These are phyloP conservation scores for Dentipellis fragilis DNA, from an alignment of 768 basidiomycete genomes.

Conservation along the genomic window DNA sequence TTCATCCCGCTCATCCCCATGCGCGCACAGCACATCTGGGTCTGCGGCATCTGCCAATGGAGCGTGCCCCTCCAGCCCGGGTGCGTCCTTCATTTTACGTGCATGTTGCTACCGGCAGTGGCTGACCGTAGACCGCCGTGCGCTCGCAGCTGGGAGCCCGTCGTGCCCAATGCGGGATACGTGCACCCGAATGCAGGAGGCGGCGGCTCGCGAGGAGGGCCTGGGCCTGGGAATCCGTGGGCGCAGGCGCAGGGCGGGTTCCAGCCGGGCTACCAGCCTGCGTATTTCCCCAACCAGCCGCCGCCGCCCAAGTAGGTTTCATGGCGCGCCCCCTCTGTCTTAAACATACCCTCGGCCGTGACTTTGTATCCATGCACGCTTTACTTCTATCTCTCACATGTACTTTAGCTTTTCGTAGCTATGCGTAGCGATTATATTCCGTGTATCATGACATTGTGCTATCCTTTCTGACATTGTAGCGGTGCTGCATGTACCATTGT, in stretches of 20 bases:
- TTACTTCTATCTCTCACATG: not conserved
- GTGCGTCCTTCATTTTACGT: too few relatives aligned
- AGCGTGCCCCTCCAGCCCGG: conserved; percentile 38
- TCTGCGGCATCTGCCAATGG: conserved; percentile 67
- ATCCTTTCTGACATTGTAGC: not conserved
- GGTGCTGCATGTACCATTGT: not conserved
- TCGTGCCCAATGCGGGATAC: conserved; percentile 7
- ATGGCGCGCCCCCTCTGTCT: not conserved
- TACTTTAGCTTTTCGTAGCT: not conserved
- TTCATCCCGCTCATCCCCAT: conserved; percentile 65
- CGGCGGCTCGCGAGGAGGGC: not conserved
- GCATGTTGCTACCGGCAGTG: not conserved
- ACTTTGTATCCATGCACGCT: not conserved
- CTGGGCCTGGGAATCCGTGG: not conserved
- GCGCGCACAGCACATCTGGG: conserved; percentile 51
- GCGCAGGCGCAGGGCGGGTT: conserved; percentile 6
- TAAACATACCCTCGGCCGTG: not conserved
- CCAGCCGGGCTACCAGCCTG: conserved; percentile 21
- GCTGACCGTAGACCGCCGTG: too few relatives aligned
- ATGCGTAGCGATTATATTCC: not conserved
- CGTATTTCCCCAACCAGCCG: conserved; percentile 27
- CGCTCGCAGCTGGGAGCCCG: conserved; percentile 18
- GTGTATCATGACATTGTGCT: not conserved
- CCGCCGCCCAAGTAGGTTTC: not conserved
- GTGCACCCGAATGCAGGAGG: not conserved